Evolutionary conservation across 2,329 filamentous ascomycete species (phyloP), one percentile per base, ranked within the genome.

Genomic region (Diaporthe citriasiana): DNA sequence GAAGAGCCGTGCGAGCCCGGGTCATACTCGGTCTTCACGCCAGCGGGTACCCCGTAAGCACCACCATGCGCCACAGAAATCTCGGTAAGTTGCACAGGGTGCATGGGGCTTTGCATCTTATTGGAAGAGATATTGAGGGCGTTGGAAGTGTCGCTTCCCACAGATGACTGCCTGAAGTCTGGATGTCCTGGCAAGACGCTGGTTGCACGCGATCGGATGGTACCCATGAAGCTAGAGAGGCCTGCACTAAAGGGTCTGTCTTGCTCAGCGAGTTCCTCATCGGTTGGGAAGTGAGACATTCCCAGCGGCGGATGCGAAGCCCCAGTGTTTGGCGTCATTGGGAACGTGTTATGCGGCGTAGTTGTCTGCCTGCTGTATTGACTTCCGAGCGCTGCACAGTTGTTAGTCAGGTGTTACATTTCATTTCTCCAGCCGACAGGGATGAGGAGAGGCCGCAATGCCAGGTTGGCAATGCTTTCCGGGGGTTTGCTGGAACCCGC

Each of bases 201-300:
- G 70, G 82, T 82, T 12, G 85, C 83, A 25, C 87, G 82, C 65
- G 81, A 82, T 73, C 89, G 86, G 77, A 90, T 87, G 12, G 88
- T 90, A 60, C 89, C 90, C 22, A 89, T 86, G 71, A 92, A 87
- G 77, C 87, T 89, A 17, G 89, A 88, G 40, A 90, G 84, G 59
- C 83, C 82, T 6, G 86, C 85, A 1, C 85, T 85, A 47, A 82
- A 83, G 47, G 87, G 86, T 60, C 85, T 83, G 75, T 90, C 84
- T 74, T 88, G 84, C 53, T 90, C 89, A 45, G 88, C 86, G 15
- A 90, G 85, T 71, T 92, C 90, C 27, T 92, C 89, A 13, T 92
- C 89, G 25, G 89, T 88, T 0, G 95, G 95, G 80, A 98, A 94
- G 47, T 90, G 91, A 0, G 95, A 94, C 94, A 98, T 97, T 63